Conservation (phyloP, 805 yeast species). For the Zygosaccharomyces bisporus region DNA sequence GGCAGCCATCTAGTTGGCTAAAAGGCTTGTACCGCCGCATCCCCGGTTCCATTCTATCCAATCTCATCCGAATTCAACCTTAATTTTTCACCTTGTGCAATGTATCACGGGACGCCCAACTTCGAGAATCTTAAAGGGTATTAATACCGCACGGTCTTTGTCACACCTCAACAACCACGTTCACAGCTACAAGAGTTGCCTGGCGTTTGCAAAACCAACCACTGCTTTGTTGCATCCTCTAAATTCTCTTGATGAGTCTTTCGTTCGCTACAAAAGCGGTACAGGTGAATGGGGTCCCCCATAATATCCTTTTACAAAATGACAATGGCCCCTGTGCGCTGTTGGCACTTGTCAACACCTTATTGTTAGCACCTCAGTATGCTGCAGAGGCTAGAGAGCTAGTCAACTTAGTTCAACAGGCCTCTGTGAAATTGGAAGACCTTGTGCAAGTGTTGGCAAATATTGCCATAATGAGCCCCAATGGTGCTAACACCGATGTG, state of each 20-base stretch:
- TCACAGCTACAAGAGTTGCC: background rate
- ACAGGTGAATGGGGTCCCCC: conserved; percentile 35
- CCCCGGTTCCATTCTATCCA: background rate
- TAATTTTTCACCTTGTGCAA: background rate
- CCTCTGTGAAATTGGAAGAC: conserved; percentile 37
- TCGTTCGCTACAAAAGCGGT: conserved; percentile 25
- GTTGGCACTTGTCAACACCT: conserved; percentile 68
- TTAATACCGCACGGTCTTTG: background rate
- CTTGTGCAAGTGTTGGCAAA: conserved; percentile 52
- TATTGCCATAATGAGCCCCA: conserved; percentile 37
- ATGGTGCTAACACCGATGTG: conserved; percentile 33
- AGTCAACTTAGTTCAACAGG: conserved; percentile 33
- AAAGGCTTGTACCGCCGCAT: background rate
- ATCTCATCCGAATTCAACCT: conserved; percentile 1
- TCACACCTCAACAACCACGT: background rate
- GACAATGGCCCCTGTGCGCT: conserved; percentile 87
- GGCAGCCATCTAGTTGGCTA: background rate
- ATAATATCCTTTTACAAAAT: conserved; percentile 67
- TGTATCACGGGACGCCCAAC: background rate
- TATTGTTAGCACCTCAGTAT: conserved; percentile 48
- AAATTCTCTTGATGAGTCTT: conserved; percentile 15
- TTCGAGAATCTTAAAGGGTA: background rate
- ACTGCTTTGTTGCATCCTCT: background rate
- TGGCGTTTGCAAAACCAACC: background rate
- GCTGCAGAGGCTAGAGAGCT: conserved; percentile 28